These are phyloP conservation scores for Volvox reticuliferus DNA, from an alignment of 139 green algal genomes.

Conservation along the genomic window DNA sequence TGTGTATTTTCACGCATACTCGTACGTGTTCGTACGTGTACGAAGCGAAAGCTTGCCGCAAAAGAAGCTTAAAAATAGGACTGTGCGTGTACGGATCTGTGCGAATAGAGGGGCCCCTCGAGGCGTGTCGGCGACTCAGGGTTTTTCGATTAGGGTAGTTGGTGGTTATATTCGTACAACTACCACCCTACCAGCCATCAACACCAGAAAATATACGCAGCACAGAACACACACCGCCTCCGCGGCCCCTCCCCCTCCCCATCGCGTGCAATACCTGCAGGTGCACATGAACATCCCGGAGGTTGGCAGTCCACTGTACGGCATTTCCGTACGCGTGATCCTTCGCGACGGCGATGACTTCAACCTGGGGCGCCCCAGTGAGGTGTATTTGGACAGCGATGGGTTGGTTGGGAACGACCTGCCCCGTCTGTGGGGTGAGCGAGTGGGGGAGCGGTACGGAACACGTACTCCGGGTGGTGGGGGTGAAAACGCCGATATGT, in stretches of 20 bases:
- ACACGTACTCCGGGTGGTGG: not conserved
- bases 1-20: not conserved
- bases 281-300: constrained; percentile 67
- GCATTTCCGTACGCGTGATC: constrained; percentile 57
- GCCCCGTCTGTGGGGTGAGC: not conserved
- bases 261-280: constrained; percentile 30
- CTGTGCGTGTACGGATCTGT: not conserved
- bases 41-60: no score
- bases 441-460: not conserved
- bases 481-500: no score
- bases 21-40: not conserved
- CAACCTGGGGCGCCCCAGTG: constrained; percentile 13
- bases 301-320: constrained; percentile 51
- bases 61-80: no score
- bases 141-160: not conserved
- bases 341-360: constrained; percentile 64
- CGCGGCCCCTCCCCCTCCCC: not conserved
- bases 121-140: no score
- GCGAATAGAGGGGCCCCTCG: no score
- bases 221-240: not conserved
- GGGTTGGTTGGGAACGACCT: constrained; percentile 46
- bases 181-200: not conserved
- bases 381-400: constrained; percentile 68
- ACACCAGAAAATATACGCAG: not conserved
- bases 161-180: no score